Base-by-base conservation (phyloP, 1,139 yeast species). In the Saccharomycopsis hybrid region DNA sequence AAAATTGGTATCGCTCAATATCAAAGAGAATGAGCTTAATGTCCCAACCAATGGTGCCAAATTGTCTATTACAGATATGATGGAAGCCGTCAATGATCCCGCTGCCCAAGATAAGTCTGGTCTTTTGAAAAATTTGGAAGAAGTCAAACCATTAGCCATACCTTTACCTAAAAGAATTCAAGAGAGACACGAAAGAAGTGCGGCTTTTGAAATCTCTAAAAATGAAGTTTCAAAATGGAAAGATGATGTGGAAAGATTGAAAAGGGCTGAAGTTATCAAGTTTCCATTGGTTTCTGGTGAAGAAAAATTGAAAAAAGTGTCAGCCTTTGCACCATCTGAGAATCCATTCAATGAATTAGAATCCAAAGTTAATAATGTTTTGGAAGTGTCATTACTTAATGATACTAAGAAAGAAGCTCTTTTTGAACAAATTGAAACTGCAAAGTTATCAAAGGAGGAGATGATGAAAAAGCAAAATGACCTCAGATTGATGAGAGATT, bases 141-240 rank as follows among this genome's bases (percentile, higher is more conserved):
- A 64, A 33, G 57, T 55, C 9, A 57, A 62, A 27, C 59, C 94
- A 1, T 70, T 89, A 50, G 76, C 84, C 1, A 82, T 89, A 9
- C 97, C 98, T 2, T 71, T 89, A 50, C 96, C 97, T 1, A 79
- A 78, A 59, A 77, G 95, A 58, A 82, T 92, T 51, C 96, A 89
- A 66, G 78, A 86, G 58, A 79, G 94, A 61, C 78, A 85, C 57
- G 96, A 90, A 59, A 78, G 98, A 62, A 76, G 74, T 55, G 97
- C 94, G 1, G 98, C 98, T 0, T 90, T 86, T 62, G 95, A 86
- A 50, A 77, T 92, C 33, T 81, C 96, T 47, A 88, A 83, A 57
- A 85, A 84, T 48, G 96, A 92, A 61, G 86, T 92, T 3, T 75
- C 80, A 54, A 85, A 84, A 65, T 92, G 98, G 97, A 78, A 81